Conservation (phyloP, 306 rosid genomes). For the Cicer judaicum region DNA sequence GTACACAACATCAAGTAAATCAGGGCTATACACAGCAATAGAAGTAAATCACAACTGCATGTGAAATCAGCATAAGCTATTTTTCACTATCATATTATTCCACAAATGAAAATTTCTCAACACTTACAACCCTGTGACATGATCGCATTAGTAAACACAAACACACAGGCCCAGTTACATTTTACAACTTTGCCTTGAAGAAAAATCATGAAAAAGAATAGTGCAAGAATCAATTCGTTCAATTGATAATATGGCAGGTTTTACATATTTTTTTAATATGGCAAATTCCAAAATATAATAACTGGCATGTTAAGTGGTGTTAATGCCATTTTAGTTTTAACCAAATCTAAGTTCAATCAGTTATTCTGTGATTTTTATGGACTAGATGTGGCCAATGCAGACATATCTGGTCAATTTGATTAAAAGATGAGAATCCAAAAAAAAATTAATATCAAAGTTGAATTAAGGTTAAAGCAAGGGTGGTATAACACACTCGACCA, state of each 20-base stretch:
- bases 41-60: constrained; percentile 26
- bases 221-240: constrained; percentile 12
- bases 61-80: constrained; percentile 6
- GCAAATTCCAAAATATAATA: not conserved
- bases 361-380: constrained; percentile 14
- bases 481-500: constrained; percentile 26
- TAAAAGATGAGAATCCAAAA: constrained; percentile 23
- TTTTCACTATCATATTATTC: constrained; percentile 35
- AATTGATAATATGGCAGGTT: constrained; percentile 1
- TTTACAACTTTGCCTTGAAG: not conserved
- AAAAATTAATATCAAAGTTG: constrained; percentile 9
- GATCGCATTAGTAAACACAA: constrained; percentile 19
- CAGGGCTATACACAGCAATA: constrained; percentile 3
- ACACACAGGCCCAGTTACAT: constrained; percentile 21
- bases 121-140: constrained; percentile 4
- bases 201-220: constrained; percentile 31
- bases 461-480: constrained; percentile 21
- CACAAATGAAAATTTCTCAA: not conserved
- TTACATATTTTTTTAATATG: constrained; percentile 5
- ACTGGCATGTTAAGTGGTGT: constrained; percentile 4
- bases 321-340: constrained; percentile 2
- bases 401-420: not conserved
- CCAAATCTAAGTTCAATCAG: constrained; percentile 7
- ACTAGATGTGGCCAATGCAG: constrained; percentile 9
- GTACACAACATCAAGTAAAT: constrained; percentile 4